These are phyloP conservation scores for Neostapfia colusana DNA, from an alignment of 176 grass and related monocot species.

Conservation along the genomic window DNA sequence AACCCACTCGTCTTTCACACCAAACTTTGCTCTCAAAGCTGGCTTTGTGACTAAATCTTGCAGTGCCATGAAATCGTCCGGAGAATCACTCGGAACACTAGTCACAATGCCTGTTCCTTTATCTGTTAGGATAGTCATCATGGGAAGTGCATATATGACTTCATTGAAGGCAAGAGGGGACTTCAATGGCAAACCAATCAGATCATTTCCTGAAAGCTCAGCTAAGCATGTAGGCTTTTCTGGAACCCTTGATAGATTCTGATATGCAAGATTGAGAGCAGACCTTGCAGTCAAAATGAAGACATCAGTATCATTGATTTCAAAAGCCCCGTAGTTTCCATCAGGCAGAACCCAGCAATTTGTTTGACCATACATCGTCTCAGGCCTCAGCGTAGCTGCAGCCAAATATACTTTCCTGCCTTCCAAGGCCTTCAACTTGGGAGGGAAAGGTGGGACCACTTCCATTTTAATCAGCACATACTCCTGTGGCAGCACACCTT, in stretches of 20 bases:
- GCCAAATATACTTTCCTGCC: slow-evolving; percentile 68
- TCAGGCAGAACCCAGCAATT: slow-evolving; percentile 86
- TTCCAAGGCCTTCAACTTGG: slow-evolving; percentile 65
- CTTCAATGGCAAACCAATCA: slow-evolving; percentile 64
- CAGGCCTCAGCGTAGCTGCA: slow-evolving; percentile 71
- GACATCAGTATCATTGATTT: slow-evolving; percentile 77
- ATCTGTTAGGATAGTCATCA: slow-evolving; percentile 74
- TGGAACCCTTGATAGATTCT: slow-evolving; percentile 54
- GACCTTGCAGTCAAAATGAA: slow-evolving; percentile 66
- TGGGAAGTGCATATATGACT: slow-evolving; percentile 63
- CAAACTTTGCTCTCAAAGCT: slow-evolving; percentile 59
- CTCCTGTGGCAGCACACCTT: slow-evolving; percentile 73
- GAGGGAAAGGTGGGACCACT: slow-evolving; percentile 57
- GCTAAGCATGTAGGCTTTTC: slow-evolving; percentile 67
- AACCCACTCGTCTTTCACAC: slow-evolving; percentile 76
- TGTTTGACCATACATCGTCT: slow-evolving; percentile 84
- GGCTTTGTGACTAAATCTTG: slow-evolving; percentile 65
- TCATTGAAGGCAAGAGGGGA: slow-evolving; percentile 65
- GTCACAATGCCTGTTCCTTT: slow-evolving; percentile 67
- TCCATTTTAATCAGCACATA: slow-evolving; percentile 87
- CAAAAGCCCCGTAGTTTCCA: slow-evolving; percentile 69
- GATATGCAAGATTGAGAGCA: slow-evolving; percentile 75
- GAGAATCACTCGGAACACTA: slow-evolving; percentile 74
- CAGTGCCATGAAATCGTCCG: slow-evolving; percentile 70
- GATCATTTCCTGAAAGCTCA: slow-evolving; percentile 58